A percentile compares a stretch with the other conserved stretches of the same genome.
These are phyloP conservation scores for Neocatenulostroma microsporum DNA, from an alignment of 2,329 filamentous ascomycete genomes.

Conservation along the genomic window DNA sequence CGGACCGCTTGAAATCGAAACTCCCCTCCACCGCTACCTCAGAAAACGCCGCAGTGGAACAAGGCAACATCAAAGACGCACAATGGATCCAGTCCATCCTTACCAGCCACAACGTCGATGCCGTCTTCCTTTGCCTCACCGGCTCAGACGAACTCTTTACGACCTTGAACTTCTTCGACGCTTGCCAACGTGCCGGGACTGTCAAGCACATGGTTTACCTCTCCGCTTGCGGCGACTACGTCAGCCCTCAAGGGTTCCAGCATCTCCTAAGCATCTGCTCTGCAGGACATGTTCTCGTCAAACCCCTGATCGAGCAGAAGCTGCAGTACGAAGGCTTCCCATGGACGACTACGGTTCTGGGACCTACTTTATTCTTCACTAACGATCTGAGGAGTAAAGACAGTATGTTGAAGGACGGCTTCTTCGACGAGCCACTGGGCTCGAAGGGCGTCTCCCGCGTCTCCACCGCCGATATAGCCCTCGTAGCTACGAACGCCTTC, in stretches of 20 bases:
- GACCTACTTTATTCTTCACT: conserved; percentile 12
- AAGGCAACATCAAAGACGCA: conserved; percentile 12
- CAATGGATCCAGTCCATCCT: conserved; percentile 12
- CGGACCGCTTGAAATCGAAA: conserved; percentile 5
- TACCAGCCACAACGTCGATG: conserved; percentile 8
- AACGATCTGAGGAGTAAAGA: conserved; percentile 8
- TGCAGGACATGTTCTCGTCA: conserved; percentile 11
- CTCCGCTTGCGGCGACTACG: conserved; percentile 10
- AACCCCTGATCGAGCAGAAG: conserved; percentile 12
- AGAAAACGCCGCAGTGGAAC: conserved; percentile 10
- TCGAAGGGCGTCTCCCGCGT: conserved; percentile 11
- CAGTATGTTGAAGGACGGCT: conserved; percentile 9
- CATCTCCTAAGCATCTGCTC: conserved; percentile 1
- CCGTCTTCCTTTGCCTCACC: conserved; percentile 12
- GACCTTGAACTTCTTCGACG: conserved; percentile 13
- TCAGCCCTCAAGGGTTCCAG: conserved; percentile 4
- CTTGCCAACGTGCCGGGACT: conserved; percentile 7
- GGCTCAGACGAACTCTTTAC: conserved; percentile 11
- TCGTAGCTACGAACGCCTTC: conserved; percentile 7
- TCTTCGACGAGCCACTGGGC: conserved; percentile 11
- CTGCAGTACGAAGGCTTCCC: conserved; percentile 6
- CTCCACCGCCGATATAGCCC: background rate
- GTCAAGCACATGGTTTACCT: conserved; percentile 14
- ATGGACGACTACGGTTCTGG: conserved; percentile 10
- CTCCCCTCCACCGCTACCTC: background rate